phyloP scores from a whole-genome alignment of 768 basidiomycete genomes.

The Auricularia cornea region DNA sequence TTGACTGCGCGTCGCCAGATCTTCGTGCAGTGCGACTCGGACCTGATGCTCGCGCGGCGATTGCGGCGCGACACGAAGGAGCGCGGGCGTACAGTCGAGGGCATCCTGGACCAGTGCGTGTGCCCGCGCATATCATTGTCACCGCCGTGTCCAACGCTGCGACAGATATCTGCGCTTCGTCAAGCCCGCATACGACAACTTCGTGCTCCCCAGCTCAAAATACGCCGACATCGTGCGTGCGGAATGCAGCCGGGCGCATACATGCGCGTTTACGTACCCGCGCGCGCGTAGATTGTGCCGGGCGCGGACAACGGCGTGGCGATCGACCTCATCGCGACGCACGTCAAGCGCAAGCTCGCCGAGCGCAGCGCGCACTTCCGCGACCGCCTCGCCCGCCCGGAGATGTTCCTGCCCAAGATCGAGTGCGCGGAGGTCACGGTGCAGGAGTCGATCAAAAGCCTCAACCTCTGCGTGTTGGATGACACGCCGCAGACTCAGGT shows the following conservation, averaged over 20 bases:
- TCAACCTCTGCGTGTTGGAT: slow-evolving; percentile 56
- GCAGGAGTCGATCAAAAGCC: slow-evolving; percentile 34
- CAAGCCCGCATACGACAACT: slow-evolving; percentile 91
- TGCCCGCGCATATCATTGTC: background rate
- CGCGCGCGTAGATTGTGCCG: slow-evolving; percentile 75
- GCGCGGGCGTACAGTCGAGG: slow-evolving; percentile 75
- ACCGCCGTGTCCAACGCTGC: background rate
- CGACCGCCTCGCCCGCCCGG: slow-evolving; percentile 49
- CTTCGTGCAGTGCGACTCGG: slow-evolving; percentile 90
- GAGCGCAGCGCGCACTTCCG: slow-evolving; percentile 71
- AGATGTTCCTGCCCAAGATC: slow-evolving; percentile 11
- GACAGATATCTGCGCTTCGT: slow-evolving; percentile 85
- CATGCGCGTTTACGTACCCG: background rate
- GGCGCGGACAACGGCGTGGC: slow-evolving; percentile 84
- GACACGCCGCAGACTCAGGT: slow-evolving; percentile 79
- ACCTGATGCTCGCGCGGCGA: slow-evolving; percentile 93
- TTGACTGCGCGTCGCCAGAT: slow-evolving; percentile 34
- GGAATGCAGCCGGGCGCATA: background rate
- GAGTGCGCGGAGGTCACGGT: slow-evolving; percentile 28
- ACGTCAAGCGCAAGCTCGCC: slow-evolving; percentile 75
- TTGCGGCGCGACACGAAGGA: slow-evolving; percentile 84
- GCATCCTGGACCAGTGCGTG: slow-evolving; percentile 79
- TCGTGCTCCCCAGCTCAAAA: slow-evolving; percentile 78
- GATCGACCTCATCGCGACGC: slow-evolving; percentile 87
- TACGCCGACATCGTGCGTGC: slow-evolving; percentile 76